Evolutionary conservation across 2,329 filamentous ascomycete species (phyloP).

Genomic region (Claviceps sorghi): DNA sequence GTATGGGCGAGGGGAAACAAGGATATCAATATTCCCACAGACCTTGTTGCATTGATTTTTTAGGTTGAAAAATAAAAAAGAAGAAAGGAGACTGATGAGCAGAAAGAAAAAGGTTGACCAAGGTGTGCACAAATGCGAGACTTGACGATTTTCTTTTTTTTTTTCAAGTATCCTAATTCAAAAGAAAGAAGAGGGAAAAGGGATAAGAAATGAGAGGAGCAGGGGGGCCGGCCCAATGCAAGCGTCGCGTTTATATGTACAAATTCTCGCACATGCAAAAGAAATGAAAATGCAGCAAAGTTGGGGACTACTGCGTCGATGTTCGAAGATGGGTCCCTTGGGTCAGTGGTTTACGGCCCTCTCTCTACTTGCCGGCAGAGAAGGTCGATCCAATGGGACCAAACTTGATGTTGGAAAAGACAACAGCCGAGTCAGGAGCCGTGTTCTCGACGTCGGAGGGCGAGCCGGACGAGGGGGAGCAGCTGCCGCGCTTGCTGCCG

Average conservation of each 20-base stretch:
- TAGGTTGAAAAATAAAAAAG: background rate
- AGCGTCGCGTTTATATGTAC: background rate
- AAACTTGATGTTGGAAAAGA: constrained; percentile 46
- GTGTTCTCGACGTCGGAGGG: constrained; percentile 28
- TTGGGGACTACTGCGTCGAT: no score
- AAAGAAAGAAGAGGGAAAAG: background rate
- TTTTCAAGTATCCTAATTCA: background rate
- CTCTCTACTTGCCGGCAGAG: background rate
- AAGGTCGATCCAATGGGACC: constrained; percentile 41
- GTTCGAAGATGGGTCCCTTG: no score
- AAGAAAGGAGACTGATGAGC: background rate
- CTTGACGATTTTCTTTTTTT: no score
- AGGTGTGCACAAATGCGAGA: background rate
- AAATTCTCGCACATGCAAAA: background rate
- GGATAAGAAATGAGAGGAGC: background rate
- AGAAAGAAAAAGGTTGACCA: background rate
- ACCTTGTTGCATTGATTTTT: background rate
- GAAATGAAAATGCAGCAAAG: no score
- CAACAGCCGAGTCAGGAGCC: constrained; percentile 33
- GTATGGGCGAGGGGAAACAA: background rate
- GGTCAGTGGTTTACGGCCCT: no score
- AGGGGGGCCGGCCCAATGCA: background rate
- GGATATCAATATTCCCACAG: background rate
- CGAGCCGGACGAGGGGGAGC: constrained; percentile 16
- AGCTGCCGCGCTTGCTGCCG: background rate